These are phyloP conservation scores for Thalassia testudinum DNA, from an alignment of 116 monocot genomes.

Conservation along the genomic window DNA sequence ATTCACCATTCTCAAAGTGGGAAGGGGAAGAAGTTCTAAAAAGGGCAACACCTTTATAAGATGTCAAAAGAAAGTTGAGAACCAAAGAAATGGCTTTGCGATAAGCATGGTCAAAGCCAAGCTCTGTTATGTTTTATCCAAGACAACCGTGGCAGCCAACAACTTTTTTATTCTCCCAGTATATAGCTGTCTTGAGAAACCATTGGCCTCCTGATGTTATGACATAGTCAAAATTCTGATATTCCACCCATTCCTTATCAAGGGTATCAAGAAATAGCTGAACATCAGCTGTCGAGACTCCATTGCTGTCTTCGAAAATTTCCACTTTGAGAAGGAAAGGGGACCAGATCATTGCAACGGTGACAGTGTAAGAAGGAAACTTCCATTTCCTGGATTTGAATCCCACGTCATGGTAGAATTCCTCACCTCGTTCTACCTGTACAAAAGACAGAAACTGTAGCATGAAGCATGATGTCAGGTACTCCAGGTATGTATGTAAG, in stretches of 20 bases:
- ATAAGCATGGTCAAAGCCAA: conserved; percentile 33
- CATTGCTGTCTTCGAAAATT: conserved; percentile 18
- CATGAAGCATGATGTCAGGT: not conserved
- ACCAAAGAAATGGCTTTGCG: conserved; percentile 29
- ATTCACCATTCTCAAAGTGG: conserved; percentile 59
- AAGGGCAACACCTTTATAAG: conserved; percentile 35
- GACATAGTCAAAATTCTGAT: conserved; percentile 33
- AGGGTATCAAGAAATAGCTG: conserved; percentile 45
- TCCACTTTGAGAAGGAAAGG: conserved; percentile 46
- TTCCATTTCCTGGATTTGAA: conserved; percentile 32
- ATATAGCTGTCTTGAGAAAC: conserved; percentile 38
- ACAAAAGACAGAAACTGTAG: conserved; percentile 1
- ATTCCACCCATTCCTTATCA: conserved; percentile 38
- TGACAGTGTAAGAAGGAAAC: conserved; percentile 39
- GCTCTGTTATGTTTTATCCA: conserved; percentile 19
- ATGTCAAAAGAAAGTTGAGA: conserved; percentile 16
- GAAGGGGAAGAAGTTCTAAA: conserved; percentile 49
- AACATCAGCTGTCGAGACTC: conserved; percentile 12
- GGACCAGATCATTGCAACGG: conserved; percentile 48
- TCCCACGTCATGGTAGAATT: conserved; percentile 33
- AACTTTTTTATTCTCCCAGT: conserved; percentile 21
- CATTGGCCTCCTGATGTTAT: conserved; percentile 54
- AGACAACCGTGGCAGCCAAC: conserved; percentile 58
- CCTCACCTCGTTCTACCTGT: conserved; percentile 37
- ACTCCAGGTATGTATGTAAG: not conserved